These are phyloP conservation scores for Colletotrichum gigasporum DNA, from an alignment of 2,329 filamentous ascomycete species.

Conservation along the genomic window DNA sequence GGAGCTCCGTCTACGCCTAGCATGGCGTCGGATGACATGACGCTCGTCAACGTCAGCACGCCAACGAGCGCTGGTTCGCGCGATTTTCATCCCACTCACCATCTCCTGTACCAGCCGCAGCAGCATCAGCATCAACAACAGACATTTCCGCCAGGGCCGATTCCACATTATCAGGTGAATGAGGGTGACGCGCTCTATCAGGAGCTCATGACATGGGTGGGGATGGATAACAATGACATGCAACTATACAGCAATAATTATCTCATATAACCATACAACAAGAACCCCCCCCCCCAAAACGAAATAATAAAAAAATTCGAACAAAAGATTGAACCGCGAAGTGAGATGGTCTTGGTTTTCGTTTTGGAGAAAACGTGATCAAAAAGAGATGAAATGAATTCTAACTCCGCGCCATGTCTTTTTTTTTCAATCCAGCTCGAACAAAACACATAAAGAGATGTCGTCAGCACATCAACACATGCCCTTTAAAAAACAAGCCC, in stretches of 20 bases:
- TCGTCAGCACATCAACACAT: constrained; percentile 1
- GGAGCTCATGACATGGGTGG: constrained; percentile 49
- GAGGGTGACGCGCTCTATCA: constrained; percentile 44
- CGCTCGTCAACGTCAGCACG: neutral
- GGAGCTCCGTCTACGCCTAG: constrained; percentile 1
- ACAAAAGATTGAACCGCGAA: neutral
- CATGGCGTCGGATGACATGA: neutral
- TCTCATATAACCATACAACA: constrained; percentile 10
- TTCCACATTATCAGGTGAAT: constrained; percentile 34
- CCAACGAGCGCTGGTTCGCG: neutral
- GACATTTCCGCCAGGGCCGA: neutral
- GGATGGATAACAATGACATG: constrained; percentile 45
- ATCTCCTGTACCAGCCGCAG: neutral
- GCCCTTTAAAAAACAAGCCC: constrained; percentile 3
- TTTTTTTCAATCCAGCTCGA: constrained; percentile 20
- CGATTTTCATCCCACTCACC: neutral
- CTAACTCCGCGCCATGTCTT: constrained; percentile 30
- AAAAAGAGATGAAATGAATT: constrained; percentile 2
- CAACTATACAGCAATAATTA: constrained; percentile 30
- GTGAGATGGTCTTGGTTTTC: neutral
- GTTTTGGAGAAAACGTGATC: neutral
- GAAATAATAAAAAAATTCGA: neutral
- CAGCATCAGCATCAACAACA: neutral
- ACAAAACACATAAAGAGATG: constrained; percentile 8
- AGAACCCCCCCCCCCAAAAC: neutral